A percentile compares a stretch with the other conserved stretches of the same genome.
phyloP scores from a whole-genome alignment of 352 stramenopile species.

The Nothophytophthora sp. region DNA sequence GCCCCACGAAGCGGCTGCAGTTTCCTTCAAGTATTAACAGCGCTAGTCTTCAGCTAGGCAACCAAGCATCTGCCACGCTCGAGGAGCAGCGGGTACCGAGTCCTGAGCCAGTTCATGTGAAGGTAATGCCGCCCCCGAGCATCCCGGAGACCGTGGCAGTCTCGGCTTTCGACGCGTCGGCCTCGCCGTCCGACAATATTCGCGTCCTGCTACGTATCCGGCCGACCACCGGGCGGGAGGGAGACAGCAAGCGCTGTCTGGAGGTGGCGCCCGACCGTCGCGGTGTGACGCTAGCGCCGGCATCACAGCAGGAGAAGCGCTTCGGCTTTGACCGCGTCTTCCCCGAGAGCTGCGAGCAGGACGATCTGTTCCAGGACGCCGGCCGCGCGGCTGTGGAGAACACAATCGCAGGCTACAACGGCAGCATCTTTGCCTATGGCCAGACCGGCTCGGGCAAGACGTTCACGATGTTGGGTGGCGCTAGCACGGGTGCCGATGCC shows the following conservation, averaged over 20 bases:
- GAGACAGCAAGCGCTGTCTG: constrained; percentile 47
- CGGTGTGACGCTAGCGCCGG: constrained; percentile 60
- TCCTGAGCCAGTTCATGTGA: constrained; percentile 1
- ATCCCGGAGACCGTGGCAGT: neutral
- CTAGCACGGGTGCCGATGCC: constrained; percentile 20
- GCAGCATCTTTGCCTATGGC: constrained; percentile 90
- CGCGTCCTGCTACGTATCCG: constrained; percentile 74
- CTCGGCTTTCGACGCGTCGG: constrained; percentile 9
- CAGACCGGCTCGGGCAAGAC: constrained; percentile 90
- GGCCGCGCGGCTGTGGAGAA: constrained; percentile 81
- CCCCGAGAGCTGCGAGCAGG: constrained; percentile 60
- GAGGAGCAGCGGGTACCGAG: neutral
- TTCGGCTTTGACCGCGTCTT: constrained; percentile 90
- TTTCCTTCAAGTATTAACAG: constrained; percentile 4
- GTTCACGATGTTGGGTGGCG: constrained; percentile 84
- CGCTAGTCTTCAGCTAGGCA: constrained; percentile 8
- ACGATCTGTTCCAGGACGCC: constrained; percentile 79
- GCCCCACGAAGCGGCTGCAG: constrained; percentile 22
- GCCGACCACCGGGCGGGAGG: constrained; percentile 19
- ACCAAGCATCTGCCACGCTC: constrained; percentile 7
- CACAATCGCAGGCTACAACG: constrained; percentile 85
- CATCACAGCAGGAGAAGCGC: constrained; percentile 69
- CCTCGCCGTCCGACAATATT: constrained; percentile 56
- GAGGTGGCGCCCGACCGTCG: constrained; percentile 59
- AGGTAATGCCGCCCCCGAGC: neutral